Conservation (phyloP, 2,329 filamentous ascomycete genomes). For the Xylaria sp. region DNA sequence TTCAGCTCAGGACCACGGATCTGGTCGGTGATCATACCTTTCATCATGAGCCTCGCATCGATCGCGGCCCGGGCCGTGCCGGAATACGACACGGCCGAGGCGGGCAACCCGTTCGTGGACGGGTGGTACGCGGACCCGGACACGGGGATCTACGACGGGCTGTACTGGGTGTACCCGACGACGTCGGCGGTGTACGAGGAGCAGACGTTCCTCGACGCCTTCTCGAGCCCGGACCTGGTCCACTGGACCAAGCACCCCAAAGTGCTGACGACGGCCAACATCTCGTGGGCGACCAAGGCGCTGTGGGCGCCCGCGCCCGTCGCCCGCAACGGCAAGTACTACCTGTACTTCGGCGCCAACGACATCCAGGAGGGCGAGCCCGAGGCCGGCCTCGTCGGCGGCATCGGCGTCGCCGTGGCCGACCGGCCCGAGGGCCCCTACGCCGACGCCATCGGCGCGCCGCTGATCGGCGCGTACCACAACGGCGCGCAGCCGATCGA, state of each 20-base stretch:
- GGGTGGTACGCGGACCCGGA: slow-evolving; percentile 57
- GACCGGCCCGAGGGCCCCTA: slow-evolving; percentile 44
- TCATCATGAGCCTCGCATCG: slow-evolving; percentile 7
- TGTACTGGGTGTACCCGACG: slow-evolving; percentile 54
- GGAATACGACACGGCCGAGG: slow-evolving; percentile 44
- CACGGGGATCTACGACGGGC: slow-evolving; percentile 47
- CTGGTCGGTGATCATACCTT: not conserved
- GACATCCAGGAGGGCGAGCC: slow-evolving; percentile 44
- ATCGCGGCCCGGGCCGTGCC: slow-evolving; percentile 17
- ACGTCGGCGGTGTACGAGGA: slow-evolving; percentile 47
- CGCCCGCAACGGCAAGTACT: slow-evolving; percentile 48
- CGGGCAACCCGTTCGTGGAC: slow-evolving; percentile 51
- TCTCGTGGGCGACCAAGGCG: slow-evolving; percentile 49
- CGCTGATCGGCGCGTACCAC: slow-evolving; percentile 47
- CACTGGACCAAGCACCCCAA: slow-evolving; percentile 51
- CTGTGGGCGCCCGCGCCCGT: slow-evolving; percentile 53
- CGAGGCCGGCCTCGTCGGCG: slow-evolving; percentile 37
- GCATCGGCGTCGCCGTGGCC: slow-evolving; percentile 46
- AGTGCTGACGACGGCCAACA: slow-evolving; percentile 43
- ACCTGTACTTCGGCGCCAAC: slow-evolving; percentile 54
- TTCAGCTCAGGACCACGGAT: not conserved
- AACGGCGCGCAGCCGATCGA: slow-evolving; percentile 53
- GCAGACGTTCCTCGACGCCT: slow-evolving; percentile 55
- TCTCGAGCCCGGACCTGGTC: slow-evolving; percentile 52
- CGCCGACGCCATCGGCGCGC: slow-evolving; percentile 44